These are phyloP conservation scores for Puccinia coronata DNA, from an alignment of 1,284 basidiomycete species.

Conservation along the genomic window DNA sequence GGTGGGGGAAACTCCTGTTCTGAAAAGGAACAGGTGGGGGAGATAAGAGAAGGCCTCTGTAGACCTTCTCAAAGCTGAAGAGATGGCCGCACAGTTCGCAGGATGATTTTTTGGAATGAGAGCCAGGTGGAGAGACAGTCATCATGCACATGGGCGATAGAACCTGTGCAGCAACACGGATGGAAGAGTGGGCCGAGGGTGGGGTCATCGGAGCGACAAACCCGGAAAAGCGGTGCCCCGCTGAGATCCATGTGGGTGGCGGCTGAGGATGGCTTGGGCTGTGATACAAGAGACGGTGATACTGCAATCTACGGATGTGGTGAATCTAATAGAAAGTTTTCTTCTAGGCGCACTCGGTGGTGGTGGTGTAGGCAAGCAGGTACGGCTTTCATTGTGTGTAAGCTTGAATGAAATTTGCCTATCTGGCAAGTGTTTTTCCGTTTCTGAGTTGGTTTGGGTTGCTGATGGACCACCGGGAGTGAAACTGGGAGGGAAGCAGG, in stretches of 20 bases:
- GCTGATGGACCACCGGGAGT: no score
- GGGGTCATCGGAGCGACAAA: slow-evolving; percentile 85
- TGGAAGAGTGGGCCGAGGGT: slow-evolving; percentile 84
- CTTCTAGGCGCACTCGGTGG: no score
- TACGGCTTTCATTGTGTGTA: no score
- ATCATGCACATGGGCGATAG: slow-evolving; percentile 88
- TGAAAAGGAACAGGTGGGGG: not conserved
- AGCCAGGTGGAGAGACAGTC: slow-evolving; percentile 93
- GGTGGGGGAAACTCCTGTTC: not conserved
- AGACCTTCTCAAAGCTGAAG: slow-evolving; percentile 93
- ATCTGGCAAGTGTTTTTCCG: no score
- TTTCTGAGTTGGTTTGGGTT: no score
- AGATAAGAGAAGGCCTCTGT: slow-evolving; percentile 58
- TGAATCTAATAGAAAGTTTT: no score
- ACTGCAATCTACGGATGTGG: no score
- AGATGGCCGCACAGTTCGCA: slow-evolving; percentile 97
- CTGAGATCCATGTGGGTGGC: slow-evolving; percentile 25
- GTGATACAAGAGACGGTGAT: no score
- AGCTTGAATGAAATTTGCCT: no score
- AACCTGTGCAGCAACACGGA: slow-evolving; percentile 96
- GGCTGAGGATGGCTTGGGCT: no score
- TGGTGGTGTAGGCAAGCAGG: no score
- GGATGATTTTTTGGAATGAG: slow-evolving; percentile 87
- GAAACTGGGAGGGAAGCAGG: no score
- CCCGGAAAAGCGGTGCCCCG: slow-evolving; percentile 69